phyloP scores from a whole-genome alignment of 805 yeast genomes.

The Suhomyces sp. region DNA sequence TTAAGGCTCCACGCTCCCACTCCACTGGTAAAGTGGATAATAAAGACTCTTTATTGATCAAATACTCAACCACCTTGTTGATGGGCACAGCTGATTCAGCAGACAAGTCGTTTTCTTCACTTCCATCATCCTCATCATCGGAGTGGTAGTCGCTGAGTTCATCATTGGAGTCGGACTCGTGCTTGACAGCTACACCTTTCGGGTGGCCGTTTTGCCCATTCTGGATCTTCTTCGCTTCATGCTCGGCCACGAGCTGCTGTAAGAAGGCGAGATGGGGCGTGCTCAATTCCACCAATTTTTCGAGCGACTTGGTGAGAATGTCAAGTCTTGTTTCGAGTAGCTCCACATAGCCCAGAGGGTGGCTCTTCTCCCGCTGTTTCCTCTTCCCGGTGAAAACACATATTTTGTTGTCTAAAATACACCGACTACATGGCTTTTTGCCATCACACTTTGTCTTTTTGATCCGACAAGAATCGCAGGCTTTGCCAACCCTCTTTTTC shows the following conservation, averaged over 20 bases:
- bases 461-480: constrained; percentile 61
- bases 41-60: constrained; percentile 40
- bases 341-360: constrained; percentile 62
- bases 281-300: constrained; percentile 31
- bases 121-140: constrained; percentile 6
- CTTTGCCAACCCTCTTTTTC: constrained; percentile 61
- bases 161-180: constrained; percentile 5
- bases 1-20: constrained; percentile 44
- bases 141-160: constrained; percentile 7
- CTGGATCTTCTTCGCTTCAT: constrained; percentile 1
- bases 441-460: constrained; percentile 67
- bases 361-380: constrained; percentile 51
- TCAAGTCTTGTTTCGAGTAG: constrained; percentile 57
- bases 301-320: constrained; percentile 49
- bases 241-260: constrained; percentile 15
- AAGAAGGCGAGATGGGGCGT: constrained; percentile 27
- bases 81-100: constrained; percentile 33
- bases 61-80: constrained; percentile 44
- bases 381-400: constrained; percentile 59
- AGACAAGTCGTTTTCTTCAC: constrained; percentile 1
- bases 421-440: constrained; percentile 56
- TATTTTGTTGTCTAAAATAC: constrained; percentile 53
- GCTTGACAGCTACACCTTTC: background rate
- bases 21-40: constrained; percentile 39
- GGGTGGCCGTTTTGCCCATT: background rate